These are phyloP conservation scores for Stemphylium lycopersici DNA, from an alignment of 2,329 filamentous ascomycete species.

Conservation along the genomic window DNA sequence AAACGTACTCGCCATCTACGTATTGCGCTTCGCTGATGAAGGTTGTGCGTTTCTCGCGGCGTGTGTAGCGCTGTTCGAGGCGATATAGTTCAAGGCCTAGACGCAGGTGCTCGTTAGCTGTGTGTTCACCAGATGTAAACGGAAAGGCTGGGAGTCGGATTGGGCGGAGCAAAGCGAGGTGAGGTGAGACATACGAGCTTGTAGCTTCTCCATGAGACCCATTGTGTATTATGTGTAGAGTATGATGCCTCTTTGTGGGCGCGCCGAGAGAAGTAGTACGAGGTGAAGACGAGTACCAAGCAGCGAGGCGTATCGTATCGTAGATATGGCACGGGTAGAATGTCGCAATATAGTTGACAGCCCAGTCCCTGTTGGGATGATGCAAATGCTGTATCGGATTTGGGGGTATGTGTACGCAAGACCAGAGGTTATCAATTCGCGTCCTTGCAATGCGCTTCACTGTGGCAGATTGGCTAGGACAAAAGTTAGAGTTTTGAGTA, in stretches of 20 bases:
- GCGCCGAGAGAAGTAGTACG: constrained; percentile 14
- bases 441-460: constrained; percentile 3
- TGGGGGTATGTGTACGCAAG: constrained; percentile 3
- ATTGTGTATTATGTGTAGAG: constrained; percentile 32
- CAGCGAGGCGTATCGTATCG: constrained; percentile 14
- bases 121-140: not conserved
- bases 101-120: constrained; percentile 7
- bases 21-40: constrained; percentile 90
- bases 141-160: constrained; percentile 4
- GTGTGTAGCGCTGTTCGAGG: constrained; percentile 93
- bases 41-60: constrained; percentile 85
- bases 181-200: constrained; percentile 44
- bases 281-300: constrained; percentile 11
- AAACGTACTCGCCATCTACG: constrained; percentile 94
- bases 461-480: not conserved
- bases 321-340: constrained; percentile 25
- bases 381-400: constrained; percentile 26
- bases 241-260: constrained; percentile 3
- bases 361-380: constrained; percentile 31
- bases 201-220: constrained; percentile 50
- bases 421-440: not conserved
- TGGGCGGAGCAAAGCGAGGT: constrained; percentile 4
- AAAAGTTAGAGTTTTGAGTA: not conserved
- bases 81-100: constrained; percentile 86
- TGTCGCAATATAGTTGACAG: constrained; percentile 17